Conservation (phyloP, 2,329 filamentous ascomycete genomes). For the Penicillium sp. region DNA sequence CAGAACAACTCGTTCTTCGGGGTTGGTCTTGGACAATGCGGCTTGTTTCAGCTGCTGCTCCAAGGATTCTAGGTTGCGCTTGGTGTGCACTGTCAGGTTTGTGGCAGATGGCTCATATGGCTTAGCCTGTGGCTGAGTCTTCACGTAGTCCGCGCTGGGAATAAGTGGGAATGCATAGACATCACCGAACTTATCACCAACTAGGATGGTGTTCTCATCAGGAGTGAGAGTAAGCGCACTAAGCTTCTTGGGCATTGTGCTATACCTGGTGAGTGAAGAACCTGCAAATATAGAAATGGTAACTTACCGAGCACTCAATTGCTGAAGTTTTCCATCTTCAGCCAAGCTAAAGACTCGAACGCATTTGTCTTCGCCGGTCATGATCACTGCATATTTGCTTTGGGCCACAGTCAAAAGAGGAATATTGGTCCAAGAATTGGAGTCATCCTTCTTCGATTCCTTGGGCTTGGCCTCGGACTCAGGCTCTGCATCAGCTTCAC, state of each 20-base stretch:
- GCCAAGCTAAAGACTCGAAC: constrained; percentile 78
- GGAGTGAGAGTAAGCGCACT: constrained; percentile 72
- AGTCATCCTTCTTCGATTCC: constrained; percentile 20
- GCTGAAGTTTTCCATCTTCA: constrained; percentile 60
- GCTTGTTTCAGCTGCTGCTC: constrained; percentile 57
- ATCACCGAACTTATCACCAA: constrained; percentile 95
- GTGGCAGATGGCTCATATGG: constrained; percentile 57
- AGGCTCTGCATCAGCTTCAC: constrained; percentile 13
- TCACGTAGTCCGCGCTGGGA: constrained; percentile 39
- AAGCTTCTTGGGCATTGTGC: constrained; percentile 85
- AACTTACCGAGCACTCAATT: constrained; percentile 71
- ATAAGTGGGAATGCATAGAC: constrained; percentile 85
- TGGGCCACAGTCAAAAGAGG: constrained; percentile 64
- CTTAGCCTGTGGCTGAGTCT: constrained; percentile 29
- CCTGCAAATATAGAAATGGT: neutral
- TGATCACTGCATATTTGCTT: constrained; percentile 69
- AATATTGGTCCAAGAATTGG: constrained; percentile 58
- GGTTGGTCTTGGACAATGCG: constrained; percentile 42
- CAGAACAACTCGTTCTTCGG: constrained; percentile 51
- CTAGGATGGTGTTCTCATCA: constrained; percentile 72
- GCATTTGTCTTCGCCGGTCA: constrained; percentile 90
- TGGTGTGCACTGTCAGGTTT: constrained; percentile 62
- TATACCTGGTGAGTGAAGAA: constrained; percentile 38
- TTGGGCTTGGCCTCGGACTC: constrained; percentile 8
- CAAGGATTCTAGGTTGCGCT: constrained; percentile 60